Conservation (phyloP, 768 basidiomycete genomes). For the Tylopilus vinaceipallidus region DNA sequence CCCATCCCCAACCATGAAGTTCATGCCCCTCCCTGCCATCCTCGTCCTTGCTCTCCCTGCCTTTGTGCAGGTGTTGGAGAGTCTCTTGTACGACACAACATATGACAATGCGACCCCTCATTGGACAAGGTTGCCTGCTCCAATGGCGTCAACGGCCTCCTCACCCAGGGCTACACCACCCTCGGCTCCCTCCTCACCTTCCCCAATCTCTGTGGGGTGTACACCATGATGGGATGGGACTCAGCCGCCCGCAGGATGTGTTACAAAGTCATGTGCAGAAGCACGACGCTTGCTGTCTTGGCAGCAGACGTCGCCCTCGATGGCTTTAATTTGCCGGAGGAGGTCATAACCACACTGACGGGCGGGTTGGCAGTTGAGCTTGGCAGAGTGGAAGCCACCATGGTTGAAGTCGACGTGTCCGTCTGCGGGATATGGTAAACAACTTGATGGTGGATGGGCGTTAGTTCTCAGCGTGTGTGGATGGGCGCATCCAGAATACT, state of each 20-base stretch:
- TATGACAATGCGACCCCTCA: slow-evolving; percentile 34
- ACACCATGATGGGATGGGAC: slow-evolving; percentile 22
- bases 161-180: slow-evolving; percentile 32
- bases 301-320: slow-evolving; percentile 50
- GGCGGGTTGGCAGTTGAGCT: not conserved
- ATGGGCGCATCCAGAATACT: no score
- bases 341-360: slow-evolving; percentile 30
- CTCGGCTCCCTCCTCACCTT: slow-evolving; percentile 38
- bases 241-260: slow-evolving; percentile 30
- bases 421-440: not conserved
- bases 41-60: slow-evolving; percentile 15
- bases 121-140: slow-evolving; percentile 38
- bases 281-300: slow-evolving; percentile 44
- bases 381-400: slow-evolving; percentile 23
- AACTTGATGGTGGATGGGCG: no score
- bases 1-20: no score
- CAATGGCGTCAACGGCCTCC: slow-evolving; percentile 36
- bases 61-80: slow-evolving; percentile 14
- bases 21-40: slow-evolving; percentile 28
- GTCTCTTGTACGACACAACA: slow-evolving; percentile 37
- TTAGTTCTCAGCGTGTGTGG: no score
- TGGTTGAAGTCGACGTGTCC: not conserved
- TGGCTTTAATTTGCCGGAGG: slow-evolving; percentile 38
- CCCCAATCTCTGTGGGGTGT: slow-evolving; percentile 35
- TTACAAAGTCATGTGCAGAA: slow-evolving; percentile 28